Evolutionary conservation across 2,329 filamentous ascomycete species (phyloP), one percentile per base, ranked within the genome.

Genomic region (Acephala macrosclerotiorum): DNA sequence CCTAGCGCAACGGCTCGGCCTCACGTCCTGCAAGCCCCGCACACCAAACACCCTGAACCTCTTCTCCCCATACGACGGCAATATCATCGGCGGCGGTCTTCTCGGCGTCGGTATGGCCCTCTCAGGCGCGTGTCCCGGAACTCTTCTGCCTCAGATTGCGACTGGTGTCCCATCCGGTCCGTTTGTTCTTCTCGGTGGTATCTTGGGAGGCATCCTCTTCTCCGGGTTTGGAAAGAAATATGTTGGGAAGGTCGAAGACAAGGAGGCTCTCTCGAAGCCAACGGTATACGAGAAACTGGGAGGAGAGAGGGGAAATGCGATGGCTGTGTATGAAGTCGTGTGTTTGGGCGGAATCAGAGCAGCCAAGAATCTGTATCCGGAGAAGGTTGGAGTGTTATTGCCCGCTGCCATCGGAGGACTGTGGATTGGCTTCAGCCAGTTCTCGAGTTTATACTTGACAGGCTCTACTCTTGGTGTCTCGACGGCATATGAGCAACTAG

Each of bases 91-190:
- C 63, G 89, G 89, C 4, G 73, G 81, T 18, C 77, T 91, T 2
- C 82, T 90, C 29, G 89, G 89, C 40, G 75, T 83, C n/a, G 89
- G 89, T 63, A 90, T 91, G 88, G 83, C 86, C 6, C 77, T 91
- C 18, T 85, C 88, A 0, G 88, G 88, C 9, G 85, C 88, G 0
- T 91, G 89, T 66, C 88, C 89, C 0, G 89, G 89, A 0, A 89
- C 87, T 1, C 80, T 90, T 3, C 82, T 89, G 56, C 83, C 85
- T 0, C 89, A 91, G 75, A 73, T 86, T 12, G 87, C 25, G 47
- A 49, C 58, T n/a, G 58, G 47, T 6, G 67, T 83, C 12, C 20
- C 57, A 26, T 65, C 61, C 20, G 51, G 61, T 4, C 55, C 55
- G 20, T 84, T 81, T 61, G 83, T 85, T 0, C 77, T 90, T 1